Base-by-base conservation (phyloP, 177 flowering plant genomes). In the Telopea speciosissima region DNA sequence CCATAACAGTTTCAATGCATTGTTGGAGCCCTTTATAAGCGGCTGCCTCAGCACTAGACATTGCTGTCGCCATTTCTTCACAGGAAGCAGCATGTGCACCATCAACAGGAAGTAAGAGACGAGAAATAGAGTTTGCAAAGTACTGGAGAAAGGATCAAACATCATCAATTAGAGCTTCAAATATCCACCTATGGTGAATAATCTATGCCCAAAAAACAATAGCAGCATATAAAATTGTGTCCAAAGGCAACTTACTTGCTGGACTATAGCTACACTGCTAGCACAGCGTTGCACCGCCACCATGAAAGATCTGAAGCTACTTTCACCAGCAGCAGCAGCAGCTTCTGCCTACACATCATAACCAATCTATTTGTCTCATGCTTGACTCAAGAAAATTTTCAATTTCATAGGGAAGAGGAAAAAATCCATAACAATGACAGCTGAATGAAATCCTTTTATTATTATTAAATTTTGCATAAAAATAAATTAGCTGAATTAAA, bases 61-160 rank as follows among this genome's bases (percentile, higher is more conserved):
- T 89, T 52, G 99, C 93, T 25, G 90, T 79, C 33, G 97, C 86
- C 98, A 96, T 91, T 81, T 96, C 98, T 84, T 96, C 98, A 77
- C 95, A 96, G 67, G 98, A 85, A 76, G 97, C 88, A 82, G 98
- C 97, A 90, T 96, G 98, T 25, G 98, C 97, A 73, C 99, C 98
- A 85, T 96, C 99, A 62, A 96, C 96, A 66, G 97, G 99, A 24
- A 96, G 82, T 72, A 96, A 76, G 64, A 93, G 92, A 73, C 97
- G 86, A 73, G 99, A 90, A 67, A 96, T 91, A 24, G 93, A 82
- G 79, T 96, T 96, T 62, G 90, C 87, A 81, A 96, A 96, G 68
- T 91, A 96, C 99, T 96, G 87, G 70, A 80, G 26, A 69, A 71
- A 31, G 24, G 26, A 56, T 42, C 23, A 17, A 60, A 24, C 54